Conservation (phyloP, 2,329 filamentous ascomycete species). For the Amylocarpus encephaloides region DNA sequence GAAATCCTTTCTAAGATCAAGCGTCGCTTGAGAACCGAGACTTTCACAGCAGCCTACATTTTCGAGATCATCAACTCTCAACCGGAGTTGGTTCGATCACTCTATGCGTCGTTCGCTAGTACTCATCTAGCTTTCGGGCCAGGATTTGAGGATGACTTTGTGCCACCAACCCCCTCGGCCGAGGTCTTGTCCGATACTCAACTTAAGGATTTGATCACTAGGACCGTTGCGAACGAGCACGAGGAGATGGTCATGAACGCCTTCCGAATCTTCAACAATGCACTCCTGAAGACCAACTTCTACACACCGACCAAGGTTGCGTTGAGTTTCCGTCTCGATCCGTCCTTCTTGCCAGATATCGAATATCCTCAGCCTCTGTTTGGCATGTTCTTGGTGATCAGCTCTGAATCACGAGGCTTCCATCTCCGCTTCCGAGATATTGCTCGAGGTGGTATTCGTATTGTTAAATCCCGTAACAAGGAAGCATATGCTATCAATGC, state of each 20-base stretch:
- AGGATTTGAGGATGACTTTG: constrained; percentile 45
- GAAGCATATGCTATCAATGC: constrained; percentile 96
- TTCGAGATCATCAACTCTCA: constrained; percentile 93
- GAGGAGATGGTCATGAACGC: constrained; percentile 97
- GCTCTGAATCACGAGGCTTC: constrained; percentile 93
- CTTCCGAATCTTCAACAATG: constrained; percentile 91
- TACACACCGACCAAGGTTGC: constrained; percentile 96
- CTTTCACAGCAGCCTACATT: constrained; percentile 97
- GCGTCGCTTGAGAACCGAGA: constrained; percentile 89
- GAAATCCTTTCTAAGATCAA: constrained; percentile 87
- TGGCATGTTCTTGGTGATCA: constrained; percentile 98
- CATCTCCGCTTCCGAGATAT: constrained; percentile 97
- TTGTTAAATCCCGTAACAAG: constrained; percentile 95
- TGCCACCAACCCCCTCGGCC: constrained; percentile 49
- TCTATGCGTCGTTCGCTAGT: constrained; percentile 89
- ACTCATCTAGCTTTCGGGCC: constrained; percentile 61
- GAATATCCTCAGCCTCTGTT: constrained; percentile 93
- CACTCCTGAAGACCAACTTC: constrained; percentile 92
- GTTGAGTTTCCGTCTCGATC: constrained; percentile 89
- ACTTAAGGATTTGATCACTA: constrained; percentile 70
- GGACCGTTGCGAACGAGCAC: constrained; percentile 84
- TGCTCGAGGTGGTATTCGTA: constrained; percentile 91
- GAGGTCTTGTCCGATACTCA: constrained; percentile 70
- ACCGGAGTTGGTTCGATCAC: constrained; percentile 74
- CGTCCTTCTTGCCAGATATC: constrained; percentile 77